phyloP scores from a whole-genome alignment of 2,329 filamentous ascomycete species.

The Colletotrichum truncatum region DNA sequence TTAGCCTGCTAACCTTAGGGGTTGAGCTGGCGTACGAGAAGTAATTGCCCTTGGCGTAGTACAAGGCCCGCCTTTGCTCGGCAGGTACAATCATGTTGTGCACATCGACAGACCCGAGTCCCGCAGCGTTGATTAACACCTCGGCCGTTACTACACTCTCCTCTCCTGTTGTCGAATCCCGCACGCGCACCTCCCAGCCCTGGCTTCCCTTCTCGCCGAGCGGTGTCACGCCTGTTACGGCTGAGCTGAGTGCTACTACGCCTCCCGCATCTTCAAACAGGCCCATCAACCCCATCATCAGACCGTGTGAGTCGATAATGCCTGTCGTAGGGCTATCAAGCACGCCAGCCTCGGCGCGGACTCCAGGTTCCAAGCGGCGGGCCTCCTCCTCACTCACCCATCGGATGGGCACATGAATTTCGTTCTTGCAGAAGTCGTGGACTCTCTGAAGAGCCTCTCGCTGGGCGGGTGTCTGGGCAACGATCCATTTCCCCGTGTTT shows the following conservation, averaged over 20 bases:
- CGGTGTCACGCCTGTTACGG: slow-evolving; percentile 69
- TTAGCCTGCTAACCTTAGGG: slow-evolving; percentile 74
- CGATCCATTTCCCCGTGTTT: slow-evolving; percentile 92
- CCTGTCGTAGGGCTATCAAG: slow-evolving; percentile 89
- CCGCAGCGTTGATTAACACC: slow-evolving; percentile 85
- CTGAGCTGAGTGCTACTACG: slow-evolving; percentile 74
- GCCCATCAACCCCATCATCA: slow-evolving; percentile 84
- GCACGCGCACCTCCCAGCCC: slow-evolving; percentile 76
- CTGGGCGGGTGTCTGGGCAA: slow-evolving; percentile 82
- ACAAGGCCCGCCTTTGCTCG: slow-evolving; percentile 65
- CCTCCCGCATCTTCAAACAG: slow-evolving; percentile 82
- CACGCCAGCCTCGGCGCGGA: slow-evolving; percentile 75
- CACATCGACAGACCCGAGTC: slow-evolving; percentile 78
- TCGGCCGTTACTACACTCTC: slow-evolving; percentile 73
- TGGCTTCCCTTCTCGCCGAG: slow-evolving; percentile 53
- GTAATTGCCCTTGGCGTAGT: slow-evolving; percentile 95
- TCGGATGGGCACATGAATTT: slow-evolving; percentile 71
- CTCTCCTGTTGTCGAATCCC: slow-evolving; percentile 55
- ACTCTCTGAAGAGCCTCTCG: slow-evolving; percentile 67
- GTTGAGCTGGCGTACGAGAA: slow-evolving; percentile 78
- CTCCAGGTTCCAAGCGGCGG: slow-evolving; percentile 73
- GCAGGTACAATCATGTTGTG: slow-evolving; percentile 82
- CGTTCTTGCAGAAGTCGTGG: slow-evolving; percentile 50
- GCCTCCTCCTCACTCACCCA: slow-evolving; percentile 75
- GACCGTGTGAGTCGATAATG: slow-evolving; percentile 86